Percentiles rank a stretch among this genome's conserved stretches.
Evolutionary conservation across 179 eudicot genomes (phyloP).

Genomic region (Patellifolia procumbens): DNA sequence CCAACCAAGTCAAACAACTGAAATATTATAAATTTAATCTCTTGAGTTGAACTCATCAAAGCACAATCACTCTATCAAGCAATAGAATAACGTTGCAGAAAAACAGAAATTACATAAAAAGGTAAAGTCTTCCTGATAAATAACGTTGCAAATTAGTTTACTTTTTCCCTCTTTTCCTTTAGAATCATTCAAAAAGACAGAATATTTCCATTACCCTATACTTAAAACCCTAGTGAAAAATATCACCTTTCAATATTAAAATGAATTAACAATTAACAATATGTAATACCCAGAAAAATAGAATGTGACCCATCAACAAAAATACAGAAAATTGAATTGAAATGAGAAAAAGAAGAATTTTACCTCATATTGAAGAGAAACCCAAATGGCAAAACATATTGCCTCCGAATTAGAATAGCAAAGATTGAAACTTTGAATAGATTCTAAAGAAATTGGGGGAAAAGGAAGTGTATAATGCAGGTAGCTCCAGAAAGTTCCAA

Average conservation of each 20-base stretch:
- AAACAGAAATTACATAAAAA: neutral
- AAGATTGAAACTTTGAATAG: neutral
- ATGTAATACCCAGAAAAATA: neutral
- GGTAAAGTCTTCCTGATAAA: neutral
- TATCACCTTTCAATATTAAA: too few relatives aligned
- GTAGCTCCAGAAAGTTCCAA: neutral
- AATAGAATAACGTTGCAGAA: neutral
- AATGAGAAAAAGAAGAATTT: neutral
- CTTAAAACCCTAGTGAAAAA: neutral
- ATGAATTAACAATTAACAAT: too few relatives aligned
- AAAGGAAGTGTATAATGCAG: conserved; percentile 14
- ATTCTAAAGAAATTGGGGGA: neutral
- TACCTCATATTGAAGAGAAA: conserved; percentile 1
- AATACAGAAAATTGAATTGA: too few relatives aligned
- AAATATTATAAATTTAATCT: conserved; percentile 7
- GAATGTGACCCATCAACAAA: neutral
- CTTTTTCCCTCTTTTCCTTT: conserved; percentile 24
- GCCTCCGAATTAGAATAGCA: neutral
- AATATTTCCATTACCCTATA: conserved; percentile 24
- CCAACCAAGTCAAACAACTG: conserved; percentile 29
- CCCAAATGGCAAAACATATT: neutral
- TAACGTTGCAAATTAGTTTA: conserved; percentile 11
- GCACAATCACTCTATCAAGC: neutral
- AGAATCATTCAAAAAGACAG: conserved; percentile 36
- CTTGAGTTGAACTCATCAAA: conserved; percentile 28